Evolutionary conservation across 2,329 filamentous ascomycete species (phyloP), one percentile per base, ranked within the genome.

Genomic region (Colletotrichum godetiae): DNA sequence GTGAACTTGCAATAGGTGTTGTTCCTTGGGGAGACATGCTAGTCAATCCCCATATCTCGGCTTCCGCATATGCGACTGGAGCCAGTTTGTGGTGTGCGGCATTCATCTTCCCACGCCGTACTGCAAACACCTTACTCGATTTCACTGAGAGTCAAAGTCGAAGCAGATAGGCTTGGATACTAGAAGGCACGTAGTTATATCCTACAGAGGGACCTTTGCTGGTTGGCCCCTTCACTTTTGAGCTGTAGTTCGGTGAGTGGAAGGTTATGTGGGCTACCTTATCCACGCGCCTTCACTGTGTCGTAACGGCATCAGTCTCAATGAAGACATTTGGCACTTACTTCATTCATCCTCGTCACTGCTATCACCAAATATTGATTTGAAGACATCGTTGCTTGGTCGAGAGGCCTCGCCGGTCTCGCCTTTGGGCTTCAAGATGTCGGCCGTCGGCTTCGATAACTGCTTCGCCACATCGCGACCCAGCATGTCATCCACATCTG

Each of bases 281-380:
- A 46, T 46, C 42, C 42, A 46, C 15, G 42, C 15, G 15, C 13
- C 15, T 46, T 46, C 42, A 46, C 19, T 8, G 42, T 46, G 5
- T 46, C 42, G 42, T 49, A 19, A 49, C 10, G 42, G 19, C 19
- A 19, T n/a, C 42, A 49, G 42, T 49, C 19, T 55, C 19, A n/a
- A 62, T 13, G 27, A 49, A 27, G 57, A 29, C 56, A 57, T 8
- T 12, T 12, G 24, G 29, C 53, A 72, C 60, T 65, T 71, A 67
- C 55, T 71, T 73, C 19, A 67, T 62, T 66, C 13, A 37, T 74
- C 75, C 68, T 94, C 92, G 77, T 94, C 93, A 76, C 93, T 92
- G 78, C 93, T 93, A 80, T 95, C 94, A 6, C 95, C 96, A 88
- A 98, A 98, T 35, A 98, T 95, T n/a, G 95, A 94, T 77, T 91